phyloP scores from a whole-genome alignment of 225 moss, liverwort and hornwort genomes.

The Ulota crispa region DNA sequence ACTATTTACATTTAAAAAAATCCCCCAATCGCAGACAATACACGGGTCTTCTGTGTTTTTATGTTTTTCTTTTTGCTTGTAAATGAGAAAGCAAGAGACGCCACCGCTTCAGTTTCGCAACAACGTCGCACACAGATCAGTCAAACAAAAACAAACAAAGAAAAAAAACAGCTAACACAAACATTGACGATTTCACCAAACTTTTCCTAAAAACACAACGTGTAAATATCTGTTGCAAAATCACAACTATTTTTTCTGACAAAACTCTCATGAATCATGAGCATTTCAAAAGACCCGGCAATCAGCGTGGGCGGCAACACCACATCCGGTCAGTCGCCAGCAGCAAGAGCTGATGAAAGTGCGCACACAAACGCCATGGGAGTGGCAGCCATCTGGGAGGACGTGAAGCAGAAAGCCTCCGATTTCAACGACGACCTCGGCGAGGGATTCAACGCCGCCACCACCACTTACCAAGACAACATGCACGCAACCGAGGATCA shows the following conservation, averaged over 20 bases:
- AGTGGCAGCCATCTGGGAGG: background rate
- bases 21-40: too few species aligned
- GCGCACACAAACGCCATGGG: background rate
- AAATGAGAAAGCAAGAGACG: background rate
- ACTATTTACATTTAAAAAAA: too few species aligned
- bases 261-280: background rate
- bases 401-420: background rate
- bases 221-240: background rate
- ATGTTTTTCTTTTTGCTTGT: too few species aligned
- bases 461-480: background rate
- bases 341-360: background rate
- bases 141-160: background rate
- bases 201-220: background rate
- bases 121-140: background rate
- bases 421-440: background rate
- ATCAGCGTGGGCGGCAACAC: background rate
- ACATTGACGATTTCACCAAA: background rate
- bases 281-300: background rate
- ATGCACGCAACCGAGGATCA: background rate
- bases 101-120: background rate
- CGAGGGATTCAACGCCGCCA: background rate
- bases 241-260: background rate
- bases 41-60: too few species aligned
- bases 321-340: background rate
- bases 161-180: background rate